Evolutionary conservation across 805 yeast species (phyloP), one percentile per base, ranked within the genome.

Genomic region (Kodamaea hsintzibuensis): DNA sequence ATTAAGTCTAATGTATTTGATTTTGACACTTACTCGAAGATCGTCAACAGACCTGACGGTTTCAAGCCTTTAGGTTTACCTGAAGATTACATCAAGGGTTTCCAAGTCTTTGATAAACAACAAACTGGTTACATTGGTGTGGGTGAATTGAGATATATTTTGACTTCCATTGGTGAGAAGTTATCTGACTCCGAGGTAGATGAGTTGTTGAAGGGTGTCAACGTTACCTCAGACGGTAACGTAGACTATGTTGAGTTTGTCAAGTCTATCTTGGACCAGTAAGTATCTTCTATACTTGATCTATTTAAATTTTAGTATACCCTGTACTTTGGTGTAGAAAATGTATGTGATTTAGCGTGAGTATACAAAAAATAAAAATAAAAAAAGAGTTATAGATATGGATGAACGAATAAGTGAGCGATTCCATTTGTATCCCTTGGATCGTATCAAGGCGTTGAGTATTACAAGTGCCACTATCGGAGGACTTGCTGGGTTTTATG

Each of bases 61-160:
- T 90, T 89, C 81, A 87, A 88, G 72, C 85, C 91, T 42, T 81
- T 89, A 55, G 97, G 97, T 12, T 89, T 88, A 64, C 91, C 96
- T 42, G 90, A 81, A 57, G 99, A 95, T 71, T 95, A 93, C 72
- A 84, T 95, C 67, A 89, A 93, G 68, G 81, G 81, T 0, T 95
- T 95, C 83, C 98, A 95, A 76, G 98, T 95, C 5, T 95, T 95
- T 63, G 99, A 95, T 76, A 95, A 93, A 77, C 96, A 91, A 60
- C 84, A 88, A 59, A 88, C 97, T 16, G 99, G 99, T 4, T 89
- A 86, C 74, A 95, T 95, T 62, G 96, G 98, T 42, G 96, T 95
- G 45, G 99, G 99, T 54, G 98, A 95, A 74, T 82, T 95, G 64
- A 84, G 96, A 70, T 95, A 95, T 74, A 91, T 95, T 70, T 80